Base-by-base conservation (phyloP, 805 yeast species). In the Vanderwaltozyma verrucispora region DNA sequence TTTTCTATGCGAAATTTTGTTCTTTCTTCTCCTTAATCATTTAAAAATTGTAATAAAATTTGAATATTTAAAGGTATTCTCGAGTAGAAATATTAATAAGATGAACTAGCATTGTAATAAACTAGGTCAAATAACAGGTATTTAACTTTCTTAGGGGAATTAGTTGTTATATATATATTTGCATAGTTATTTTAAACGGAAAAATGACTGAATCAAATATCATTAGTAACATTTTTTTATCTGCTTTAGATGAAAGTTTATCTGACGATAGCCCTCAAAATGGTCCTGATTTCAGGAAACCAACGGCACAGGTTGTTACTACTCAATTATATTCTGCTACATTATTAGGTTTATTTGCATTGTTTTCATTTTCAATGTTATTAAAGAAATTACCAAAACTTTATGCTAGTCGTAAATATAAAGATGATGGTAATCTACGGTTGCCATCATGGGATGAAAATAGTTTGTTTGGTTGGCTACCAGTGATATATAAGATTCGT, bases 381-480 rank as follows among this genome's bases (percentile, higher is more conserved):
- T 64, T 95, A 32, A 72, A 75, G 37, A 71, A 74, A 36, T 80
- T 85, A 67, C 94, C 95, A 19, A 79, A 77, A 50, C 68, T 89
- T 16, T 89, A 85, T 50, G 88, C 88, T 43, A 92, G 96, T 10
- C 71, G 96, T 46, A 66, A 63, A 32, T 58, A 58, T 46, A 48
- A 65, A 47, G 47, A 54, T 47, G 34, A 51, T 39, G 46, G 51
- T 20, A 42, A 38, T 18, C 35, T 53, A 16, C 28, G 48, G 16
- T 30, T 56, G 44, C 52, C 71, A 46, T 44, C 59, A 5, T 59
- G 63, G 63, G 47, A 54, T 36, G 53, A 50, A 24, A 57, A 56
- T 28, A 68, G 84, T 2, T 54, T 82, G 11, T 80, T 87, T 49
- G 87, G 88, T 2, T 89, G 97, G 96, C 67, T 88, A 8, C 72